Evolutionary conservation across 345 rosid species (phyloP), one percentile per base, ranked within the genome.

Genomic region (Pugionium cornutum): DNA sequence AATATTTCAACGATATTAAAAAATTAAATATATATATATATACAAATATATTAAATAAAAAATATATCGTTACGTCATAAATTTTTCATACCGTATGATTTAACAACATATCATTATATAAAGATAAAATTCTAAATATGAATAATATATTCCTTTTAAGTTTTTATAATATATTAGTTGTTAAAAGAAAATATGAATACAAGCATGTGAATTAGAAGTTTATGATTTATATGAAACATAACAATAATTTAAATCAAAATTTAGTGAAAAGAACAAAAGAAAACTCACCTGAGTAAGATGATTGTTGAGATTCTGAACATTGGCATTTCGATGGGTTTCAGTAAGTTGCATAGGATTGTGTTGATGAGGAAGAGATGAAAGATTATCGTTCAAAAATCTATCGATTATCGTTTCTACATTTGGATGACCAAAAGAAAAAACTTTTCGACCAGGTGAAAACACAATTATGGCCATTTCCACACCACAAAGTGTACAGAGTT

Each of bases 351-450:
- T 58, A 56, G 36, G 51, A 43, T 40, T 45, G 1, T 29, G 29
- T 18, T 59, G 67, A n/a, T 30, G 58, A 27, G 41, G 18, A 18
- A 18, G n/a, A 7, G 49, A 28, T 39, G 39, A 52, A 25, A 31
- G 63, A 26, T 39, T 72, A 5, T 58, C 58, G 52, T 59, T 50
- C 25, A 82, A 65, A 43, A 75, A 89, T 0, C 76, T 76, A 1
- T 81, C 62, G 0, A 83, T 7, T 1, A 80, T 36, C 7, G 77
- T 46, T 2, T 87, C 80, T 6, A 82, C 86, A 6, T 64, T 47
- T 4, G 85, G 85, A 65, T 86, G 83, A 3, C 88, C 89, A 29
- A 85, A 87, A 45, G 88, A 82, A 69, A 77, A 85, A 4, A 77
- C 73, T 75, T 87, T 87, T 18, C 46, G 7, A 47, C 68, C 37